These are phyloP conservation scores for Daldinia bambusicola DNA, from an alignment of 495 filamentous ascomycete species.

Conservation along the genomic window DNA sequence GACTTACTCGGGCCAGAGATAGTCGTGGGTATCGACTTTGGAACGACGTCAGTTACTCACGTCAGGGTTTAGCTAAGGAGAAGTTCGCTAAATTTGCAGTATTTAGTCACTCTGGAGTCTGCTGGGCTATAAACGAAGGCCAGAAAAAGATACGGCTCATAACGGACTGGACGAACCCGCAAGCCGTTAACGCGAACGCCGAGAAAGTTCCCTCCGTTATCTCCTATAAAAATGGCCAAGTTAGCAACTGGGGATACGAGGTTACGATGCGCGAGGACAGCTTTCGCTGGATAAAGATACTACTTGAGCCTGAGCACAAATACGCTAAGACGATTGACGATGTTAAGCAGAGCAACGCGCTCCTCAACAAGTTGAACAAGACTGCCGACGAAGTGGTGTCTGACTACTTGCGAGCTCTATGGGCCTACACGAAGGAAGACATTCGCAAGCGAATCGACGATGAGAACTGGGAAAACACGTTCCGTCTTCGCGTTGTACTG, in stretches of 20 bases:
- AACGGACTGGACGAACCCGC: constrained; percentile 4
- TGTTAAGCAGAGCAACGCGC: constrained; percentile 1
- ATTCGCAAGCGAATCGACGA: constrained; percentile 17
- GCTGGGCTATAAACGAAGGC: constrained; percentile 27
- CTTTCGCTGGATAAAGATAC: constrained; percentile 9
- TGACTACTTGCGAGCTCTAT: constrained; percentile 44
- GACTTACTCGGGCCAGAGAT: background rate
- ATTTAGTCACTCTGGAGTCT: constrained; percentile 28
- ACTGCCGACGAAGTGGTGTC: constrained; percentile 9
- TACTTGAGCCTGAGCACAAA: constrained; percentile 5
- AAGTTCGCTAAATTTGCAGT: background rate
- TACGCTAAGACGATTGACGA: constrained; percentile 4
- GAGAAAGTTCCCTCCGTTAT: background rate
- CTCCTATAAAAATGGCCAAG: constrained; percentile 6
- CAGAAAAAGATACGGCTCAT: constrained; percentile 7
- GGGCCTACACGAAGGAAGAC: constrained; percentile 31
- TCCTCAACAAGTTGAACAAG: constrained; percentile 1
- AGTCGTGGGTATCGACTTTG: constrained; percentile 40
- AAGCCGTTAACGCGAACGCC: constrained; percentile 6
- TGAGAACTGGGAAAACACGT: background rate
- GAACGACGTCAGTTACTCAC: constrained; percentile 36
- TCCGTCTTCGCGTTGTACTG: constrained; percentile 17
- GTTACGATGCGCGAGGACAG: constrained; percentile 4
- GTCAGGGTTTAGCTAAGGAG: background rate
- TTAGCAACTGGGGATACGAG: constrained; percentile 1